Base-by-base conservation (phyloP, 2,329 filamentous ascomycete species). In the Amylocarpus encephaloides region DNA sequence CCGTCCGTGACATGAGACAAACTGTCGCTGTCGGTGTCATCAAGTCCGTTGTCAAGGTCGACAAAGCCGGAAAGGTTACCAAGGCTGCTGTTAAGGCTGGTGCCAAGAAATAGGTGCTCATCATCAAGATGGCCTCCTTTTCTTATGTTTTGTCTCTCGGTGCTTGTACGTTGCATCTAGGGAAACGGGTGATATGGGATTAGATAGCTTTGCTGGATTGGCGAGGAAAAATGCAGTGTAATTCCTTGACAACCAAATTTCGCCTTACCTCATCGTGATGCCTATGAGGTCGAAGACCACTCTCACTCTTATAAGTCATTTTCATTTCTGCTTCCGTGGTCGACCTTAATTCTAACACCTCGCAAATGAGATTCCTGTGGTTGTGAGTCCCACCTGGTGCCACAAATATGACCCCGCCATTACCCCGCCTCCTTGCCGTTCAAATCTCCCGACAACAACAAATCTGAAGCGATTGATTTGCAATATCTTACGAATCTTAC, bases 1-100 rank as follows among this genome's bases (percentile, higher is more conserved):
- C 93, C 75, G 93, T 98, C 83, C 92, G 92, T 86, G 92, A 96
- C 79, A 43, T 64, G 64, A 47, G 50, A 48, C 50, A 55, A 42
- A 92, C 87, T 74, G 87, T 93, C 65, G 88, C 88, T 64, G 88
- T 94, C 76, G 88, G 89, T 85, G 88, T 95, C 77, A 92, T 94
- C 82, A 95, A 95, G 84, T 76, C 78, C 59, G 86, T 91, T 35
- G 49, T 51, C n/a, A 60, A 62, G 60, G 86, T 91, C 34, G 51
- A 54, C 19, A 61, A 62, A 53, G 57, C 53, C 34, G 65, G 64
- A 33, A 69, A 70, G 62, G 67, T 70, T 42, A 69, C 67, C 36
- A 61, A 61, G 64, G 66, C 68, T 43, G 68, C 68, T 41, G 61
- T 63, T 56, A 70, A 70, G 64, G 68, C 68, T 53, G 59, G 60